phyloP scores from a whole-genome alignment of 768 basidiomycete species.

The Hypsizygus marmoreus region DNA sequence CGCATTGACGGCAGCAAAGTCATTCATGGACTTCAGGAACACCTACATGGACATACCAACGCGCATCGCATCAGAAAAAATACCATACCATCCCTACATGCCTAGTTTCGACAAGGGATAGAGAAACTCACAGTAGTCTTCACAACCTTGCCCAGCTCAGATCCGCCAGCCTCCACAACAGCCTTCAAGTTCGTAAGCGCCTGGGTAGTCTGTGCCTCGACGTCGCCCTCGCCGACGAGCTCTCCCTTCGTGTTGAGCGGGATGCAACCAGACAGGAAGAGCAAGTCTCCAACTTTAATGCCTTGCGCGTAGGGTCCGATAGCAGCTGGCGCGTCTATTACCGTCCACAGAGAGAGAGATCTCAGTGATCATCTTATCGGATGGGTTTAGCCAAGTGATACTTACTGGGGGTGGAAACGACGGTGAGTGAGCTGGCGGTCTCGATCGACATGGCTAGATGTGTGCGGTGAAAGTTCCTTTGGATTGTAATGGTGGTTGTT shows the following conservation, averaged over 20 bases:
- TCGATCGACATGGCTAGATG: constrained; percentile 32
- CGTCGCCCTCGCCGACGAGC: constrained; percentile 65
- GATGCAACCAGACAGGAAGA: constrained; percentile 91
- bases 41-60: constrained; percentile 70
- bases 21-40: constrained; percentile 90
- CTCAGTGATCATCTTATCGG: neutral
- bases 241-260: constrained; percentile 78
- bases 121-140: constrained; percentile 80
- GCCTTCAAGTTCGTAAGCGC: constrained; percentile 84
- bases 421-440: constrained; percentile 40
- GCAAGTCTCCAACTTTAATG: constrained; percentile 77
- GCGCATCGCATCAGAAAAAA: no score
- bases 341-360: constrained; percentile 10
- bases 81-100: no score
- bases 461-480: constrained; percentile 12
- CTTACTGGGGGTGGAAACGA: constrained; percentile 45
- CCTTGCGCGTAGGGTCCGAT: constrained; percentile 91
- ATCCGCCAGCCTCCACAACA: constrained; percentile 82
- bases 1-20: constrained; percentile 82
- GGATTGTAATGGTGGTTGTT: constrained; percentile 1
- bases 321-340: constrained; percentile 79
- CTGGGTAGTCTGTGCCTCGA: constrained; percentile 81
- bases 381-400: constrained; percentile 1
- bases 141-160: constrained; percentile 76
- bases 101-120: no score